Base-by-base conservation (phyloP, 2,329 filamentous ascomycete genomes). In the Monosporascus sp. region DNA sequence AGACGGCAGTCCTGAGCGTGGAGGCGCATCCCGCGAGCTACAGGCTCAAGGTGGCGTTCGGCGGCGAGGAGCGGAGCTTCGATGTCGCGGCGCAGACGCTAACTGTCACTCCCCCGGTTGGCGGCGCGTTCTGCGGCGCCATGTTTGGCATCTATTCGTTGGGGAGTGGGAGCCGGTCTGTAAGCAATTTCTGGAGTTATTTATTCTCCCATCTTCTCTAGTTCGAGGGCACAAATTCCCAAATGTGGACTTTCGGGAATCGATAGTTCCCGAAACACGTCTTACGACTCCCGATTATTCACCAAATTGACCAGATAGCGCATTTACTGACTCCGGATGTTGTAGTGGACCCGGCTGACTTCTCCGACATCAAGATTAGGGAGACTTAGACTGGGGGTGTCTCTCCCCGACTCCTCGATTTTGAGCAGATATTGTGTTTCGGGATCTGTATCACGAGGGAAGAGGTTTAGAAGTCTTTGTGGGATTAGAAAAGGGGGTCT, bases 331-430 rank as follows among this genome's bases (percentile, higher is more conserved):
- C n/a, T n/a, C n/a, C n/a, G n/a, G n/a, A n/a, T n/a, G n/a, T n/a
- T n/a, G n/a, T n/a, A n/a, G n/a, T 69, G 20, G 64, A 67, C 44
- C 63, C 65, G 11, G 63, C 65, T 5, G 67, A 69, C 40, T 69
- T 68, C 48, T 60, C 49, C 18, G 58, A 62, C 17, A 59, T 68
- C 20, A 45, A 26, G 17, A 53, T 55, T 26, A 51, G 31, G 37
- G 54, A 48, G 37, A 28, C 24, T 31, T 55, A 44, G 15, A n/a
- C n/a, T 17, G n/a, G 24, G 2, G 6, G 18, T 18, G 6, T 7
- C 18, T 40, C 18, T 40, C 18, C 9, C 7, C 38, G 17, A 40
- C 17, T 40, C 17, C 7, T 14, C 9, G 5, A 3, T 3, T 18
- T 14, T 40, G 17, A 18, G 17, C 18, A 18, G 17, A 5, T 17